Base-by-base conservation (phyloP, 2,329 filamentous ascomycete genomes). In the Pseudogymnoascus sp. region DNA sequence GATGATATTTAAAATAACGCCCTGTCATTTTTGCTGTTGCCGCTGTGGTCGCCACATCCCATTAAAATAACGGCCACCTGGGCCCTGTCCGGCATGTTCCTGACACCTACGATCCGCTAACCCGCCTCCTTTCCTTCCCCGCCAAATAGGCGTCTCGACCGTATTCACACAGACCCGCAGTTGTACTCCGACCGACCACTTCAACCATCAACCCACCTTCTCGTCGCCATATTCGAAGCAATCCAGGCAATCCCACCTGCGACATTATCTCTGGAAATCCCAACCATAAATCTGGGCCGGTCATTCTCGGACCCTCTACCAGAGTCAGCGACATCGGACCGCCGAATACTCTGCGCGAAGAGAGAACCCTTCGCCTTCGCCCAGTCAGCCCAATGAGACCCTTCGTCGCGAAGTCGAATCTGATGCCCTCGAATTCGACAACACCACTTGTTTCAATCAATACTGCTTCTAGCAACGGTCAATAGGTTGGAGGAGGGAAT, bases 101-200 rank as follows among this genome's bases (percentile, higher is more conserved):
- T 60, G 35, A 12, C 58, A 60, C 38, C 33, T 41, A n/a, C 38
- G 38, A 38, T 60, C 38, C 58, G 35, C 58, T 43, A 41, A 26
- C 58, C 58, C 58, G 14, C 35, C 33, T 31, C 58, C 58, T 43
- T 16, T 43, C 58, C 33, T 43, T 43, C 38, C 33, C 58, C 58
- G 35, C 58, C 58, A 60, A 60, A 41, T 43, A 23, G 38, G 35
- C 58, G 58, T 60, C 58, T 31, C 58, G 38, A 60, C 49, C 49
- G 49, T 55, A 55, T 19, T 55, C 29, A n/a, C 29, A 55, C 5
- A 55, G 26, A 55, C 49, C 49, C 49, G 29, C 49, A 55, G n/a
- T 55, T 35, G 49, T 55, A 19, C 49, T 55, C 23, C 23, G 23
- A 26, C 33, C 29, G 7, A 55, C 49, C 16, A 55, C 49, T 35